phyloP scores from a whole-genome alignment of 225 moss, liverwort and hornwort genomes.

The Polytrichum formosum region DNA sequence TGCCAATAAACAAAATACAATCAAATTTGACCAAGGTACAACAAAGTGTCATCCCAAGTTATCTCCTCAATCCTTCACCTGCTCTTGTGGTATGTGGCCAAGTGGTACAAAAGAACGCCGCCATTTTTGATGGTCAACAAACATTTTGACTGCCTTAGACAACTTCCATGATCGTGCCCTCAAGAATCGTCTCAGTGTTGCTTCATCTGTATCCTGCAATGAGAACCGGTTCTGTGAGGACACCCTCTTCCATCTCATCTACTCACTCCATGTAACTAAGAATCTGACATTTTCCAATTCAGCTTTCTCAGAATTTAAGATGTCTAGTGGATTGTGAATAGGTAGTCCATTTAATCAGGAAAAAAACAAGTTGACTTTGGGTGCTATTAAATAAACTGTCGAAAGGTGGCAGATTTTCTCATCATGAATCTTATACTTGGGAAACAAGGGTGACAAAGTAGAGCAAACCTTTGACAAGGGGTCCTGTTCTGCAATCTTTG shows the following conservation, averaged over 20 bases:
- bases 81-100: slow-evolving; percentile 31
- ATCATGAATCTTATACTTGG: no score
- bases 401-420: no score
- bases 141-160: slow-evolving; percentile 26
- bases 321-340: no score
- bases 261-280: no score
- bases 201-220: slow-evolving; percentile 32
- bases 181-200: slow-evolving; percentile 35
- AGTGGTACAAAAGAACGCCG: slow-evolving; percentile 36
- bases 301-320: no score
- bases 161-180: slow-evolving; percentile 24
- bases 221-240: not conserved
- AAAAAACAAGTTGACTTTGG: not conserved
- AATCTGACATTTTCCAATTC: no score
- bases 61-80: slow-evolving; percentile 2
- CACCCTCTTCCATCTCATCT: no score
- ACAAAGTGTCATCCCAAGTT: no score
- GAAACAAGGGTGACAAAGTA: not conserved
- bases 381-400: no score
- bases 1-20: no score
- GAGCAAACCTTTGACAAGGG: slow-evolving; percentile 17
- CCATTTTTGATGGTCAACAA: slow-evolving; percentile 42
- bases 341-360: not conserved
- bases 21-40: no score
- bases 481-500: slow-evolving; percentile 14